Evolutionary conservation across 2,329 filamentous ascomycete species (phyloP), one percentile per base, ranked within the genome.

Genomic region (Cryoendolithus antarcticus): DNA sequence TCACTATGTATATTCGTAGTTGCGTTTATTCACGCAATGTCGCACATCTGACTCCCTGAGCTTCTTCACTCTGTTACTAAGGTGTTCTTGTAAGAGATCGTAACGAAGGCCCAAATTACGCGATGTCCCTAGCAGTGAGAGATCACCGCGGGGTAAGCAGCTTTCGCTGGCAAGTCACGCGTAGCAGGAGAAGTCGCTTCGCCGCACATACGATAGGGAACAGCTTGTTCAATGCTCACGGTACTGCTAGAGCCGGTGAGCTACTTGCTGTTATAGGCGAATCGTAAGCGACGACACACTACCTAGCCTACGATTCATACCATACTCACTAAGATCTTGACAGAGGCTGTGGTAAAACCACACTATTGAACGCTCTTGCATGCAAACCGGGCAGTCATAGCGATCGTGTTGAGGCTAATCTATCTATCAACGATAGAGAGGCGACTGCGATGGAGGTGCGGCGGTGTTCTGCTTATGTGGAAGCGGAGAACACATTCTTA

Each of bases 401-500:
- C 62, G 9, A 65, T 64, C 0, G 69, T 69, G 2, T 63, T 71
- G 1, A 65, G 65, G 3, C 19, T 21, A 51, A 62, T 1, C 63
- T 74, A 2, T 62, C 69, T 27, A 63, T 82, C 42, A 84, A 86
- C 55, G 79, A 78, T n/a, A 52, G 49, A 21, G 19, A 21, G 19
- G 19, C 19, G 19, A 21, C 19, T 21, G 19, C 19, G 19, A 21
- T 8, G 11, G 12, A 33, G 11, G 7, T 15, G 15, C 31, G 71
- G 73, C 9, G 65, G 70, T 29, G 63, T 86, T 31, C 71, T 39
- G 74, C 74, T 30, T 89, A 84, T 51, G 83, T 89, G 8, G 84
- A 89, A 61, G 84, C 89, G 57, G 82, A 89, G 42, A 84, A 89
- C 62, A 77, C 81, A 0, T 67, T 89, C 7, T 79, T 86, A 32